Percentiles rank a stretch among this genome's conserved stretches.
Conservation (phyloP, 1,284 basidiomycete genomes). For the Farysia itapuensis region DNA sequence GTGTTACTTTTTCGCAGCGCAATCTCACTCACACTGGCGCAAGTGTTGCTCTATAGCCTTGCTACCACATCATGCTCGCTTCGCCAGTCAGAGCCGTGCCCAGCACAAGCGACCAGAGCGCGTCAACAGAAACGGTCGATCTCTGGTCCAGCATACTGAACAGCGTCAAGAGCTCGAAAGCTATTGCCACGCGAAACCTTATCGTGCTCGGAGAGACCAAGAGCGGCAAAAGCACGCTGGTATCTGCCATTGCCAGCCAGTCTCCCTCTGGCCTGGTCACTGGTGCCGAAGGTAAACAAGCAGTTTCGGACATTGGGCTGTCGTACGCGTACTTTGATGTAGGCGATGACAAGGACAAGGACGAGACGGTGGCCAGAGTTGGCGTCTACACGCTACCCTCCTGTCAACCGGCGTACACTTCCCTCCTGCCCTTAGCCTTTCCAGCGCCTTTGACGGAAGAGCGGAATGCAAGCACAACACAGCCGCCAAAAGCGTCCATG, state of each 20-base stretch:
- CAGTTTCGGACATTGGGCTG: constrained; percentile 34
- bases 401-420: constrained; percentile 71
- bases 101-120: too few relatives aligned
- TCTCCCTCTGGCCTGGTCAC: constrained; percentile 59
- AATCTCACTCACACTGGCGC: too few relatives aligned
- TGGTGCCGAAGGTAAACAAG: background rate
- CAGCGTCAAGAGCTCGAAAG: constrained; percentile 78
- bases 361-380: constrained; percentile 61
- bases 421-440: constrained; percentile 80
- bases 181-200: constrained; percentile 81
- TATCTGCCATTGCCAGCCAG: constrained; percentile 65
- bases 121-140: too few relatives aligned
- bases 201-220: constrained; percentile 73
- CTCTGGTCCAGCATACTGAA: constrained; percentile 88
- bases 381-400: constrained; percentile 88
- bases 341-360: constrained; percentile 46
- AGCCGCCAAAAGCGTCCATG: constrained; percentile 32
- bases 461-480: constrained; percentile 11
- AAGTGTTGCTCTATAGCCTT: too few relatives aligned
- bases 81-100: too few relatives aligned
- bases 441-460: constrained; percentile 65
- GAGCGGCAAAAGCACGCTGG: constrained; percentile 75
- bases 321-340: constrained; percentile 53
- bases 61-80: too few relatives aligned
- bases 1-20: too few relatives aligned